phyloP scores from a whole-genome alignment of 2,329 filamentous ascomycete genomes.

The Arthrobotrys sphaeroides region DNA sequence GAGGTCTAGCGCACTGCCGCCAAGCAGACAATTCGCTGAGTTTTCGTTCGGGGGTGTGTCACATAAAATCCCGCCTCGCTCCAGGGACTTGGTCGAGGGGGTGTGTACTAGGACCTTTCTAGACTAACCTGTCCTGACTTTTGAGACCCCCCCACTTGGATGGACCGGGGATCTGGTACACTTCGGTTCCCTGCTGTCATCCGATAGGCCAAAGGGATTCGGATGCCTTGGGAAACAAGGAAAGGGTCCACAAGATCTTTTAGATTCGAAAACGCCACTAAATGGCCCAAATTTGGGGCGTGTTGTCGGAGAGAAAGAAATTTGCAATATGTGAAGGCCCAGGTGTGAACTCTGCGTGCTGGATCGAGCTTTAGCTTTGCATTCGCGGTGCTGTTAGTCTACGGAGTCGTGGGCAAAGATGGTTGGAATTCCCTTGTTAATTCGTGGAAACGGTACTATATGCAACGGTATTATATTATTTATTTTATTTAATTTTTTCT shows the following conservation, averaged over 20 bases:
- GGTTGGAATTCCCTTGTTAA: neutral
- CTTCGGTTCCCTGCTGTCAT: conserved; percentile 44
- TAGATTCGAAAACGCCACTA: conserved; percentile 41
- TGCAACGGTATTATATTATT: neutral
- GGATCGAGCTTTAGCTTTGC: neutral
- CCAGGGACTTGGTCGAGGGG: conserved; percentile 41
- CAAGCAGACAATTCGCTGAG: conserved; percentile 5
- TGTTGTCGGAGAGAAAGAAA: conserved; percentile 40
- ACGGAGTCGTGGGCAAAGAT: too few species aligned
- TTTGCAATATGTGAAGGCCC: conserved; percentile 14
- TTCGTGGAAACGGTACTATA: neutral
- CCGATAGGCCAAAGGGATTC: conserved; percentile 43
- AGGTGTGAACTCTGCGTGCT: neutral
- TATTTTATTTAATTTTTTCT: neutral
- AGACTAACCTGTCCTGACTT: conserved; percentile 28
- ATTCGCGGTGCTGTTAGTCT: neutral
- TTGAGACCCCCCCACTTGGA: conserved; percentile 23
- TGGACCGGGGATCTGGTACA: conserved; percentile 52
- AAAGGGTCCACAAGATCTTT: conserved; percentile 23
- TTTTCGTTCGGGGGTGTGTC: conserved; percentile 48
- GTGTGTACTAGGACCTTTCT: conserved; percentile 21
- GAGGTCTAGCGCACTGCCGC: conserved; percentile 5
- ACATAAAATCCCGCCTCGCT: conserved; percentile 53
- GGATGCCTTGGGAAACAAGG: conserved; percentile 24
- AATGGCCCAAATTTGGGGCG: conserved; percentile 31